phyloP scores from a whole-genome alignment of 2,329 filamentous ascomycete species.

The Rosellinia necatrix region DNA sequence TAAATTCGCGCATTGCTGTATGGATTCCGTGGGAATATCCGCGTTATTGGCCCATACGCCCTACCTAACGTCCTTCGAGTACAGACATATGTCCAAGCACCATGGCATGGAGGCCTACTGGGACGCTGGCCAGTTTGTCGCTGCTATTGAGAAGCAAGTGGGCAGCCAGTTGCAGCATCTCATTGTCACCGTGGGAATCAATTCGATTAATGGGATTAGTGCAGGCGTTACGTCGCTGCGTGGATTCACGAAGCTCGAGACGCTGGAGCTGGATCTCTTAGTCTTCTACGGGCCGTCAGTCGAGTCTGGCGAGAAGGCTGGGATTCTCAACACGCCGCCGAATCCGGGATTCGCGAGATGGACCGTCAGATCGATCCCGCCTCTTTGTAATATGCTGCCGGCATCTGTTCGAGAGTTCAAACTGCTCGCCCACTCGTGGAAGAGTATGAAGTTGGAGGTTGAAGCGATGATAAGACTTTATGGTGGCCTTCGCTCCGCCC shows the following conservation, averaged over 20 bases:
- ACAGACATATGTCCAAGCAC: slow-evolving; percentile 13
- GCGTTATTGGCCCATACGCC: slow-evolving; percentile 25
- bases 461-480: not conserved
- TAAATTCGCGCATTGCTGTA: slow-evolving; percentile 12
- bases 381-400: slow-evolving; percentile 14
- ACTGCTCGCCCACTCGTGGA: slow-evolving; percentile 10
- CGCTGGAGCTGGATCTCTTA: slow-evolving; percentile 4
- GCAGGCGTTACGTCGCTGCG: slow-evolving; percentile 15
- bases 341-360: slow-evolving; percentile 4
- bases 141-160: slow-evolving; percentile 20
- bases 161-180: slow-evolving; percentile 25
- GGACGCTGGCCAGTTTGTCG: slow-evolving; percentile 26
- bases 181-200: slow-evolving; percentile 15
- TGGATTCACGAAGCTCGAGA: slow-evolving; percentile 20
- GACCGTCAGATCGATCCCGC: slow-evolving; percentile 5
- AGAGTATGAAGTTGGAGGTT: not conserved
- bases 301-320: slow-evolving; percentile 17
- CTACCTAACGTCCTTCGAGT: slow-evolving; percentile 16
- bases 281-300: slow-evolving; percentile 19
- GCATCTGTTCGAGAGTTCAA: slow-evolving; percentile 8
- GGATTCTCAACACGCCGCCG: not conserved
- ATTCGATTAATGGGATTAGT: slow-evolving; percentile 1
- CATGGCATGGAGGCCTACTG: slow-evolving; percentile 17
- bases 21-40: slow-evolving; percentile 16
- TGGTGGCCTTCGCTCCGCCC: not conserved